Conservation (phyloP, 768 basidiomycete genomes). For the Ramaria sp. region DNA sequence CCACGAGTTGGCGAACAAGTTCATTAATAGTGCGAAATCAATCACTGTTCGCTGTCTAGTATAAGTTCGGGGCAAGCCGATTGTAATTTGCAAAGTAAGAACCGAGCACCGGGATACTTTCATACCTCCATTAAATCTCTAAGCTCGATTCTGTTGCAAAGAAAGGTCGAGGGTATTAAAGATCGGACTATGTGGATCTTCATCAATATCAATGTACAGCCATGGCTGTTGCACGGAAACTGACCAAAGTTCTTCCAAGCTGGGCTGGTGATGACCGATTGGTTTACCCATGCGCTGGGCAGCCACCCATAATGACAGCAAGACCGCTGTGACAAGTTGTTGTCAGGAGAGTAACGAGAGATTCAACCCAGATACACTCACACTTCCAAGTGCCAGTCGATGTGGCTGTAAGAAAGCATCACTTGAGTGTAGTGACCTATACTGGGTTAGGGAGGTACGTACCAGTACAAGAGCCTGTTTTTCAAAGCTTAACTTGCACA, state of each 20-base stretch:
- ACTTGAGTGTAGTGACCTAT: not conserved
- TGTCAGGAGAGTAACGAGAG: not conserved
- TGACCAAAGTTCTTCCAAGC: not conserved
- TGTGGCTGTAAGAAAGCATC: slow-evolving; percentile 11
- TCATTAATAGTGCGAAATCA: too few relatives aligned
- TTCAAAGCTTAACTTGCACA: not conserved
- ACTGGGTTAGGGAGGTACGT: not conserved
- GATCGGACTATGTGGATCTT: not conserved
- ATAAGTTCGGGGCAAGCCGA: too few relatives aligned
- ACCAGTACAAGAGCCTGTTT: slow-evolving; percentile 22
- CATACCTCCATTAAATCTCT: too few relatives aligned
- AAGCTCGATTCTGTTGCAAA: too few relatives aligned
- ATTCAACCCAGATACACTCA: not conserved
- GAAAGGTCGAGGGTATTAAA: not conserved
- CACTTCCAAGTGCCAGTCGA: slow-evolving; percentile 7
- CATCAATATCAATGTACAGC: not conserved
- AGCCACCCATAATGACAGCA: not conserved
- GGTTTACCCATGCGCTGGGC: not conserved
- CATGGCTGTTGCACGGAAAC: not conserved
- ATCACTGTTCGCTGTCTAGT: too few relatives aligned
- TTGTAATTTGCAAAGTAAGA: too few relatives aligned
- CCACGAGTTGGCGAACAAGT: too few relatives aligned
- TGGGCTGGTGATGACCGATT: not conserved
- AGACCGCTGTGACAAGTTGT: not conserved
- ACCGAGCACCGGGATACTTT: too few relatives aligned